A percentile compares a stretch with the other conserved stretches of the same genome.
Evolutionary conservation across 805 yeast species (phyloP).

Genomic region (Candida easanensis): DNA sequence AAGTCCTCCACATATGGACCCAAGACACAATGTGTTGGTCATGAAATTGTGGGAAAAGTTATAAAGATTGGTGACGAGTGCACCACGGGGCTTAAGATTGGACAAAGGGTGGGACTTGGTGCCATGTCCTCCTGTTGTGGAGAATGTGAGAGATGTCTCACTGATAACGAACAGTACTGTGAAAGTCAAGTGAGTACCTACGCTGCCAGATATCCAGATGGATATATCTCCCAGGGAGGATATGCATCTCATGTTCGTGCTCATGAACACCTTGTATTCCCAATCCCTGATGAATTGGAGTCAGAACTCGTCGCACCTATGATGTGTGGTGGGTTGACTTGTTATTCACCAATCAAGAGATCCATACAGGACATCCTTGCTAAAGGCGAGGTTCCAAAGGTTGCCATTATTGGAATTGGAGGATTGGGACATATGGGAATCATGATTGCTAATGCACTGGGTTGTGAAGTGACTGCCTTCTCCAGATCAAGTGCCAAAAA

Average conservation of each 20-base stretch:
- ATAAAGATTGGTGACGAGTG: constrained; percentile 58
- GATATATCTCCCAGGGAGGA: constrained; percentile 62
- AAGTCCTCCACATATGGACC: constrained; percentile 28
- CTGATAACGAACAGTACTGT: constrained; percentile 59
- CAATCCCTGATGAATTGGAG: constrained; percentile 54
- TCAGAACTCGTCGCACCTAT: constrained; percentile 64
- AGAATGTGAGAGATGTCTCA: constrained; percentile 57
- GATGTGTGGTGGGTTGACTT: constrained; percentile 77
- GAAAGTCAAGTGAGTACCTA: constrained; percentile 48
- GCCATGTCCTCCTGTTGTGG: constrained; percentile 64
- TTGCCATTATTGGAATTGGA: constrained; percentile 56
- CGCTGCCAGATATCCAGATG: constrained; percentile 42
- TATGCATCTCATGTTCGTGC: constrained; percentile 63
- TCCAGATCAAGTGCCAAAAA: constrained; percentile 49
- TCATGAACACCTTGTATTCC: constrained; percentile 60
- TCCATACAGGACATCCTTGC: constrained; percentile 24
- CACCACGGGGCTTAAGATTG: constrained; percentile 49
- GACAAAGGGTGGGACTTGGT: constrained; percentile 81
- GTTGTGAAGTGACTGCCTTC: constrained; percentile 57
- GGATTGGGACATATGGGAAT: constrained; percentile 58
- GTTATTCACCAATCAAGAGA: constrained; percentile 62
- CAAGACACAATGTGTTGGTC: constrained; percentile 55
- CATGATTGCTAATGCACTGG: constrained; percentile 55
- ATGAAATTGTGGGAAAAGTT: constrained; percentile 63
- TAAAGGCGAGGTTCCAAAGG: constrained; percentile 32